Percentiles rank a stretch among this genome's conserved stretches.
Evolutionary conservation across 331 rosid species (phyloP).

Genomic region (Spiraea crenata): DNA sequence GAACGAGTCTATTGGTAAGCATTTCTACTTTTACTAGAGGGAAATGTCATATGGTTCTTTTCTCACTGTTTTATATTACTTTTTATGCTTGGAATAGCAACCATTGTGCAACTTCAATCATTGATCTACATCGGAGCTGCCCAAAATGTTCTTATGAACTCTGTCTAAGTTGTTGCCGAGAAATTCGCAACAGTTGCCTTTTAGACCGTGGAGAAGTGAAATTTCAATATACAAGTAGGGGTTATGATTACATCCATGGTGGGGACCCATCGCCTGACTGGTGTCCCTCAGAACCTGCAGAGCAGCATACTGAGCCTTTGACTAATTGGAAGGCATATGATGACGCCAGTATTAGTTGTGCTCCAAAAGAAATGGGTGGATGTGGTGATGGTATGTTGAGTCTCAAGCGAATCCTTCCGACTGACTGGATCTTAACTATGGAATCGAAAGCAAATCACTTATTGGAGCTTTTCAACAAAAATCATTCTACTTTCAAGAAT

Average conservation of each 20-base stretch:
- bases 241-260: conserved; percentile 71
- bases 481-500: conserved; percentile 20
- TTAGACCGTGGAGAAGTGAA: conserved; percentile 41
- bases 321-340: conserved; percentile 41
- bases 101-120: conserved; percentile 84
- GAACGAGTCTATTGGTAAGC: conserved; percentile 82
- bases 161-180: conserved; percentile 73
- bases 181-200: conserved; percentile 56
- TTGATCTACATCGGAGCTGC: conserved; percentile 78
- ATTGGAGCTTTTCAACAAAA: conserved; percentile 20
- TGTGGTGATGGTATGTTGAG: conserved; percentile 49
- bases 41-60: neutral
- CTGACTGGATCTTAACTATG: conserved; percentile 51
- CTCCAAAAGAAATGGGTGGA: conserved; percentile 59
- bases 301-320: conserved; percentile 23
- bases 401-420: conserved; percentile 57
- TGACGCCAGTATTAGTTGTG: conserved; percentile 54
- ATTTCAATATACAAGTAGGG: conserved; percentile 55
- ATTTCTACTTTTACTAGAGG: conserved; percentile 17
- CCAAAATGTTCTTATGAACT: conserved; percentile 68
- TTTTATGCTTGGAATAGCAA: conserved; percentile 48
- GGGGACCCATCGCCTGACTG: conserved; percentile 47
- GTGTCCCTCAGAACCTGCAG: conserved; percentile 27
- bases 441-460: conserved; percentile 41
- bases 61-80: conserved; percentile 1